These are phyloP conservation scores for Sisymbrium altissimum DNA, from an alignment of 345 rosid species.

Conservation along the genomic window DNA sequence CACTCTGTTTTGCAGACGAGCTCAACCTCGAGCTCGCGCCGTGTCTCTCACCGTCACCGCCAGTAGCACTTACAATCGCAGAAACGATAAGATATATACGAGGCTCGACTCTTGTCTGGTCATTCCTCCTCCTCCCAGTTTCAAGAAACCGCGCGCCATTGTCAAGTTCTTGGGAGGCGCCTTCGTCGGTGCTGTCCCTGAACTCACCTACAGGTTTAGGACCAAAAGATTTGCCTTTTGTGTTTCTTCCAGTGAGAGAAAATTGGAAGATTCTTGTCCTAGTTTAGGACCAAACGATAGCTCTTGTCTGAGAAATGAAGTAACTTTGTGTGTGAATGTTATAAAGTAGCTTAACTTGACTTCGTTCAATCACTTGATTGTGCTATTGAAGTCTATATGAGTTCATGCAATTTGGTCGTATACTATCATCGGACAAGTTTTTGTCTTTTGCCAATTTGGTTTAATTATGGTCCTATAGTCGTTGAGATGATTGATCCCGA, in stretches of 20 bases:
- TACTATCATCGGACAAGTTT: background rate
- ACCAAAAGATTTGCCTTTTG: background rate
- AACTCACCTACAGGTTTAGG: slow-evolving; percentile 72
- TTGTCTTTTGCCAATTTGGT: background rate
- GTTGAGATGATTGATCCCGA: background rate
- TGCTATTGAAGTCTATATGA: background rate
- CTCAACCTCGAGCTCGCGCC: slow-evolving; percentile 6
- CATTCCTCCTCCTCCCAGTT: slow-evolving; percentile 58
- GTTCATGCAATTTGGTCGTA: background rate
- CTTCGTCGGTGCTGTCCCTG: slow-evolving; percentile 89
- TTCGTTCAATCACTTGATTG: background rate
- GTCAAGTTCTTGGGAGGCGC: slow-evolving; percentile 89
- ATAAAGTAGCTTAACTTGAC: too few relatives aligned
- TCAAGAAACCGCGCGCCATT: slow-evolving; percentile 60
- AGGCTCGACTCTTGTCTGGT: slow-evolving; percentile 64
- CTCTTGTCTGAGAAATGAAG: too few relatives aligned
- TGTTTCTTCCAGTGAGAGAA: background rate
- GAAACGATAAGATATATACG: slow-evolving; percentile 40
- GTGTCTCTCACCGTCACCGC: slow-evolving; percentile 22
- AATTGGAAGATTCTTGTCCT: too few relatives aligned
- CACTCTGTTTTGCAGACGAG: slow-evolving; percentile 5
- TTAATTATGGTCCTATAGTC: background rate
- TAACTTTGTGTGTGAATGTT: too few relatives aligned
- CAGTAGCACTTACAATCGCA: slow-evolving; percentile 1
- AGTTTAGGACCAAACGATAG: too few relatives aligned